Base-by-base conservation (phyloP, 1,284 basidiomycete genomes). In the Amylostereum chailletii region DNA sequence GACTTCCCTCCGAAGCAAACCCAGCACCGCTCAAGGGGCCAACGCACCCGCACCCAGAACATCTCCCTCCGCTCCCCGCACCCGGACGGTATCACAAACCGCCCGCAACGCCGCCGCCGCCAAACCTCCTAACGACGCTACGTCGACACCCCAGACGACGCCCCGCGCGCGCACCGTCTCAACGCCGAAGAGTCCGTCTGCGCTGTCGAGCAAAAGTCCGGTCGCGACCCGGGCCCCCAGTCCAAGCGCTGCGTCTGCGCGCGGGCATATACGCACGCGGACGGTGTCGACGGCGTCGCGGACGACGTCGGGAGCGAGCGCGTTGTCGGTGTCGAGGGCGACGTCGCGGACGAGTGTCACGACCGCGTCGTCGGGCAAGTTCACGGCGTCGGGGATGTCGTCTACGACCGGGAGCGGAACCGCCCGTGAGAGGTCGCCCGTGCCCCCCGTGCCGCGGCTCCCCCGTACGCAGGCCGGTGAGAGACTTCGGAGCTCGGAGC, bases 341-440 rank as follows among this genome's bases (percentile, higher is more conserved):
- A 34, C 58, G 64, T 34, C 47, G 19, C 19, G 19, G 19, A 19
- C 19, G 62, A 2, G 56, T 47, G 41, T 58, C 60, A 40, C 43
- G 48, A 54, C 61, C 5, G 53, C 56, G 11, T 59, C 57, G 38
- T 55, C 52, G 6, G 47, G 54, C 48, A 42, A 55, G 40, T 41
- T 46, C 6, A 53, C 60, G 2, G 58, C 57, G 37, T 51, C 56
- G 5, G 39, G 42, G 3, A 31, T 34, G 10, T 38, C 49, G 37
- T 47, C 51, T 33, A 54, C 55, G 30, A 59, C 50, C 40, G 54
- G 47, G 4, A 55, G 52, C 30, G 27, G 44, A 3, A 42, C 53
- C 2, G 53, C 56, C 1, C 57, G 60, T 1, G 50, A 52, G 3
- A 55, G 54, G 45, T 58, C 58, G 40, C 56, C 58, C 10, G 38